These are phyloP conservation scores for Cladosporium cucumerinum DNA, from an alignment of 2,329 filamentous ascomycete genomes.

Conservation along the genomic window DNA sequence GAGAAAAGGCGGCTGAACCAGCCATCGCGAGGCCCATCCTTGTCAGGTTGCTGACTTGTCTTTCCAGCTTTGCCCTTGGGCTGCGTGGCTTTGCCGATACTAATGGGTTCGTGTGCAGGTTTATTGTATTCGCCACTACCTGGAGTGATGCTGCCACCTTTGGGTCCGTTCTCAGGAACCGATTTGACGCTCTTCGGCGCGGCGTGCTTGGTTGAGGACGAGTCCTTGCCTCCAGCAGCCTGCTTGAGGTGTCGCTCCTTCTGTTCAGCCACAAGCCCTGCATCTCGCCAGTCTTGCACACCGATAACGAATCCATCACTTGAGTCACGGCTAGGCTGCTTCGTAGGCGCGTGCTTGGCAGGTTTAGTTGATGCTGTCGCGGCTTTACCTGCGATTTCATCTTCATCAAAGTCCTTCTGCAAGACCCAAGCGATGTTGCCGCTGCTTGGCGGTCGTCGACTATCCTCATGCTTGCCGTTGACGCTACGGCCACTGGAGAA, in stretches of 20 bases:
- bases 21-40: conserved; percentile 20
- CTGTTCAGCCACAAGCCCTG: conserved; percentile 59
- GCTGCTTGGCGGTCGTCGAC: conserved; percentile 66
- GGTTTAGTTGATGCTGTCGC: conserved; percentile 22
- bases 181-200: conserved; percentile 28
- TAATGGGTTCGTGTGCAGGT: conserved; percentile 32
- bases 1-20: conserved; percentile 30
- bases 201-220: conserved; percentile 15
- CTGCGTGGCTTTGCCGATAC: conserved; percentile 18
- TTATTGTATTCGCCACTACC: conserved; percentile 68
- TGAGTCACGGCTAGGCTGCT: conserved; percentile 21
- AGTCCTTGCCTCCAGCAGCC: conserved; percentile 26
- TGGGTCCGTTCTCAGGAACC: conserved; percentile 42
- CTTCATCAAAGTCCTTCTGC: conserved; percentile 63
- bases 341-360: conserved; percentile 31
- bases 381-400: conserved; percentile 42
- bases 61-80: conserved; percentile 15
- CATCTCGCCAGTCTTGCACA: conserved; percentile 83
- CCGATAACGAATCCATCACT: conserved; percentile 73
- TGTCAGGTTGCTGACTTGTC: conserved; percentile 18
- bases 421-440: conserved; percentile 72
- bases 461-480: conserved; percentile 36
- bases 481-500: conserved; percentile 33
- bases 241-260: conserved; percentile 28
- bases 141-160: conserved; percentile 67